Percentiles rank a stretch among this genome's conserved stretches.
These are phyloP conservation scores for Pestalotiopsis fici DNA, from an alignment of 2,329 filamentous ascomycete species.

Conservation along the genomic window DNA sequence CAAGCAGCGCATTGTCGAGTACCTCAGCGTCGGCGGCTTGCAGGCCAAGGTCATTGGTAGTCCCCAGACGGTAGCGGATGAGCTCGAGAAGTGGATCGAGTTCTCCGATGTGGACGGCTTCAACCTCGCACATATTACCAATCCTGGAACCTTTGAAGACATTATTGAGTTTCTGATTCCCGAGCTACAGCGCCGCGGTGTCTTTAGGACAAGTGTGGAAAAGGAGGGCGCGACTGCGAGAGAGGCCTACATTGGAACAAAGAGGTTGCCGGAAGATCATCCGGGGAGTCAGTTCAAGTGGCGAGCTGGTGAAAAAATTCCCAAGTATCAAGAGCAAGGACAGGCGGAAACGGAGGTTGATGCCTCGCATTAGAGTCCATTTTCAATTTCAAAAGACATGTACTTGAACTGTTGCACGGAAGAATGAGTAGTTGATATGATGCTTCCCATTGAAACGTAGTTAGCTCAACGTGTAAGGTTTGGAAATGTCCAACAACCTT, in stretches of 20 bases:
- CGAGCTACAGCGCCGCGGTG: slow-evolving; percentile 38
- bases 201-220: slow-evolving; percentile 16
- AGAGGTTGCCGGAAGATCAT: slow-evolving; percentile 57
- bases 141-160: slow-evolving; percentile 24
- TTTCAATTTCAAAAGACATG: too few relatives aligned
- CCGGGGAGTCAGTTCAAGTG: slow-evolving; percentile 37
- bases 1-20: slow-evolving; percentile 41
- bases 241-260: slow-evolving; percentile 34
- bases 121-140: slow-evolving; percentile 23
- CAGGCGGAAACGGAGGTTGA: neutral
- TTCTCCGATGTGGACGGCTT: slow-evolving; percentile 23
- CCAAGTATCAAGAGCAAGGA: slow-evolving; percentile 5
- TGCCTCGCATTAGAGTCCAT: too few relatives aligned
- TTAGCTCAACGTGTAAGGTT: too few relatives aligned
- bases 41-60: slow-evolving; percentile 21
- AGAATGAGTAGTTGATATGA: too few relatives aligned
- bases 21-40: slow-evolving; percentile 36
- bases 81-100: slow-evolving; percentile 24
- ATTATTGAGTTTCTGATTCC: slow-evolving; percentile 23
- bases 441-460: too few relatives aligned
- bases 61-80: slow-evolving; percentile 23
- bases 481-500: too few relatives aligned
- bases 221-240: slow-evolving; percentile 19
- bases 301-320: slow-evolving; percentile 20
- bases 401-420: too few relatives aligned